Base-by-base conservation (phyloP, 2,329 filamentous ascomycete genomes). In the Colletotrichum incanum region DNA sequence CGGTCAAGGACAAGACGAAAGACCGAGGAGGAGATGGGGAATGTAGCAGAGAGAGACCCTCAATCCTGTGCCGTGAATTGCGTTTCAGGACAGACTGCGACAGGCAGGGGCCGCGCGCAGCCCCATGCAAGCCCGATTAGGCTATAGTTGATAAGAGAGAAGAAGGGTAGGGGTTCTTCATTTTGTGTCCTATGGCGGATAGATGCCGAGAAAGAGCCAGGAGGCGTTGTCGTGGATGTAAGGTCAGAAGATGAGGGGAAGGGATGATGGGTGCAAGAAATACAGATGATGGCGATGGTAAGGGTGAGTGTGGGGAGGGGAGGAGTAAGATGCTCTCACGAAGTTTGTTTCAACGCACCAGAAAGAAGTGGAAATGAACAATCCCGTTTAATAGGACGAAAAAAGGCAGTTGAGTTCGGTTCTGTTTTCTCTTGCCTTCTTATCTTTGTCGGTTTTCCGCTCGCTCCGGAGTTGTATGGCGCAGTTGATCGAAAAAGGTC, bases 11-110 rank as follows among this genome's bases (percentile, higher is more conserved):
- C 14, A 28, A 26, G 39, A 54, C 37, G 12, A 28, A 5, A 64
- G 11, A n/a, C 1, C 2, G 5, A 37, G 34, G 34, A 45, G 26
- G 45, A 28, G 16, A 34, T 56, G 26, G 20, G 26, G 37, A n/a
- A 54, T 26, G 60, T 39, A 34, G 37, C 39, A 43, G 23, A 58
- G 45, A 28, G 23, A 67, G 52, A 58, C n/a, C 43, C 45, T 54
- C 31, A n/a, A 37, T 39, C 34, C 45, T 26, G 58, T 58, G 43
- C 58, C 52, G 16, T 68, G 69, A 39, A 18, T 68, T 58, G n/a
- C n/a, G 69, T 72, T 69, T 72, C 69, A 72, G 69, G 52, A 62
- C n/a, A 45, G 39, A 28, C 49, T 68, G 64, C 28, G 43, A 62
- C 55, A n/a, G 63, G 59, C 56, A 49, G 56, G 49, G 63, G 49